Evolutionary conservation across 2,329 filamentous ascomycete genomes (phyloP).

Genomic region (Dothideomycetes sp.): DNA sequence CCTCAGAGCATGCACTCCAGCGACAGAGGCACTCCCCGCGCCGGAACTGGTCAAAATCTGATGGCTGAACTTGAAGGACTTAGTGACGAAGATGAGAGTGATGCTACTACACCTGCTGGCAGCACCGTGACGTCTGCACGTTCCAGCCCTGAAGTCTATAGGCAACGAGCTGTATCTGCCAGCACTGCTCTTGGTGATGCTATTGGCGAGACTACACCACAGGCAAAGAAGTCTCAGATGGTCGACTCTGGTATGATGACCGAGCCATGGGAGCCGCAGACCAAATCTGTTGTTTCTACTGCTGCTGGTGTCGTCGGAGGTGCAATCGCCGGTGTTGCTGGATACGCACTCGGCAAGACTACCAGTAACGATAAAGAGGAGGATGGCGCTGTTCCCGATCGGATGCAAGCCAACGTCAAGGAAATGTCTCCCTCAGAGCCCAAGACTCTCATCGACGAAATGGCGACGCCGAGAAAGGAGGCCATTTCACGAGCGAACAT

Average conservation of each 20-base stretch:
- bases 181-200: no score
- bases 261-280: constrained; percentile 41
- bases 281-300: constrained; percentile 8
- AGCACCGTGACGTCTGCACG: constrained; percentile 7
- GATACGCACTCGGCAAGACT: constrained; percentile 21
- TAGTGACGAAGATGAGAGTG: constrained; percentile 43
- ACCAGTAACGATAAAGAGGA: constrained; percentile 6
- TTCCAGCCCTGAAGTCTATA: constrained; percentile 7
- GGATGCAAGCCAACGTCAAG: no score
- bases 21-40: constrained; percentile 32
- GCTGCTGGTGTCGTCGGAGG: constrained; percentile 21
- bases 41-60: constrained; percentile 58
- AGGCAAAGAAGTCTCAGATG: constrained; percentile 28
- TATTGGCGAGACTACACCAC: constrained; percentile 1
- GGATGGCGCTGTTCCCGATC: not conserved
- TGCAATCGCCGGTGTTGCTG: constrained; percentile 22
- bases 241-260: constrained; percentile 54
- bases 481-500: not conserved
- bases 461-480: not conserved
- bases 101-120: constrained; percentile 10
- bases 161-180: no score
- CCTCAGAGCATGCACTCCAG: constrained; percentile 38
- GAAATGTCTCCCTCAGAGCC: not conserved
- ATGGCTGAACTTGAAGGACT: constrained; percentile 84
- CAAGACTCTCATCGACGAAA: constrained; percentile 1